Base-by-base conservation (phyloP, 169 alveolate genomes). In the Plasmodium falciparum region DNA sequence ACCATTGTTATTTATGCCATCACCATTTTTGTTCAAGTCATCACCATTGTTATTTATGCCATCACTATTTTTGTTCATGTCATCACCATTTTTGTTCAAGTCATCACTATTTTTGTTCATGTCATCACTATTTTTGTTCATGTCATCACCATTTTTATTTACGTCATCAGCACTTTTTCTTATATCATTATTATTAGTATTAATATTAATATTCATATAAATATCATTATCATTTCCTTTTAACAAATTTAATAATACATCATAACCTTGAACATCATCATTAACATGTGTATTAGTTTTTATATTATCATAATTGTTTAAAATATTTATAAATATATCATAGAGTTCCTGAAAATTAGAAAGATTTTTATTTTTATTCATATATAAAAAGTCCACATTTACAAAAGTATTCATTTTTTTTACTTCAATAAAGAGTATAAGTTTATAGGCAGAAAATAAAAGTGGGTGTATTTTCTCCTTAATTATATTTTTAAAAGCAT, bases 391-490 rank as follows among this genome's bases (percentile, higher is more conserved):
- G 59, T 66, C 71, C 17, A 73, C 33, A 76, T 76, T 24, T 1
- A 33, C 76, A 45, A 29, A 26, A 17, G 49, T 26, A 9, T 86
- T 72, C 13, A 86, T 86, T 59, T 86, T 88, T 61, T 86, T 86
- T 29, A 33, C 71, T 24, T 86, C 92, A 67, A 86, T 43, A 54
- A 71, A 86, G 29, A 86, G 59, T 24, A 86, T 86, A 11, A 86
- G 50, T 58, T 86, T 86, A 54, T 86, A 72, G 20, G 72, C 86
- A 58, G 50, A 11, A 72, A n/a, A 71, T 26, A 86, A 22, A 15
- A 86, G 45, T 39, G 92, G 92, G 58, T 86, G 45, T 24, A 86
- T 86, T 72, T 86, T 86, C 17, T 72, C 88, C 59, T 86, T 72
- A 12, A 86, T 71, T 13, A 72, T 47, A 15, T 15, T 61, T 86